Evolutionary conservation across 768 basidiomycete species (phyloP), one percentile per base, ranked within the genome.

Genomic region (Clavaria fumosa): DNA sequence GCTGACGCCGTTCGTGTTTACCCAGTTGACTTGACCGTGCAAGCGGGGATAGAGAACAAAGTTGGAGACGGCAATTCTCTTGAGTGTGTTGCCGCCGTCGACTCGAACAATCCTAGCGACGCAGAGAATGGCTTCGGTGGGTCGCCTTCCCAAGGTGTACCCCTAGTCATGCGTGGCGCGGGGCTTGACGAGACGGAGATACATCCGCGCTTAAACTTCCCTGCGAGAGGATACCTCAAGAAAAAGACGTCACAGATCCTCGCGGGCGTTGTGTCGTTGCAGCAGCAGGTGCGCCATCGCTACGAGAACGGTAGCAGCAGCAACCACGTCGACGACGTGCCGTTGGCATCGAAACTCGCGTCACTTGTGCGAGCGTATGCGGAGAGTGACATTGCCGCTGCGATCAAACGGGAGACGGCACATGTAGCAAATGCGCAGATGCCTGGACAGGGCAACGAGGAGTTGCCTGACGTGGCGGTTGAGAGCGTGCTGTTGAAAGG

Each of bases 231-330:
- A 10, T 80, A 67, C 46, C 61, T 86, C 52, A 75, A 69, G 50
- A 64, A 64, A 43, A 84, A 82, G 57, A 77, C 84, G 0, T 79
- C 81, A 1, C 78, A 81, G 44, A 53, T 86, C 4, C 55, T 84
- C 17, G 73, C 75, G 12, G 71, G 66, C 1, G 69, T 82, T 23
- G 54, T 62, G 37, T 46, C 59, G 34, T 49, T 33, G 51, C 59
- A 18, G 36, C 47, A 26, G 28, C 34, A 23, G 38, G 43, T 26
- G n/a, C n/a, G n/a, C n/a, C n/a, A n/a, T n/a, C n/a, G n/a, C n/a
- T n/a, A n/a, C n/a, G n/a, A n/a, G n/a, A n/a, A n/a, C n/a, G n/a
- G n/a, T n/a, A n/a, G n/a, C n/a, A n/a, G n/a, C n/a, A n/a, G n/a
- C n/a, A n/a, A n/a, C n/a, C n/a, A n/a, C n/a, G n/a, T n/a, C n/a